These are phyloP conservation scores for Metschnikowia gelsemii DNA, from an alignment of 805 yeast genomes.

Conservation along the genomic window DNA sequence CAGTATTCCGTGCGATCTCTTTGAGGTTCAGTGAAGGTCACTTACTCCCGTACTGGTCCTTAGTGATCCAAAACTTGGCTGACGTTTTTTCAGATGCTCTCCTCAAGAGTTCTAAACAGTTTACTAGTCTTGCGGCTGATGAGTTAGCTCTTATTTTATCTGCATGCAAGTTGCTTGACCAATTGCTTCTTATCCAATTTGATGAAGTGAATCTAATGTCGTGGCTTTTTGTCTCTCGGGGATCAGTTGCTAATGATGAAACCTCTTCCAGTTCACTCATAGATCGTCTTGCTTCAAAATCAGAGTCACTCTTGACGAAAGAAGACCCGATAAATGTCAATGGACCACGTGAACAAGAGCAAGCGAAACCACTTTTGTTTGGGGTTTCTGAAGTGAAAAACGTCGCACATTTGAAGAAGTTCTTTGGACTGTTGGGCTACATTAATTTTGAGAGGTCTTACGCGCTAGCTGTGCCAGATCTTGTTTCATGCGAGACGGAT, in stretches of 20 bases:
- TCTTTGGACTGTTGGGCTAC: conserved; percentile 65
- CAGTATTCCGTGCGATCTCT: conserved; percentile 63
- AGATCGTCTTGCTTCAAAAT: conserved; percentile 45
- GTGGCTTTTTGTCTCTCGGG: conserved; percentile 83
- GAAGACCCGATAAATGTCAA: conserved; percentile 40
- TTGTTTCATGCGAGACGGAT: conserved; percentile 51
- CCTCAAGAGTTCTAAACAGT: conserved; percentile 25
- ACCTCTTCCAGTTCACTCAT: conserved; percentile 40
- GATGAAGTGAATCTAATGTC: conserved; percentile 79
- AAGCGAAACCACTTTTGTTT: conserved; percentile 44
- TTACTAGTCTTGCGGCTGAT: conserved; percentile 30
- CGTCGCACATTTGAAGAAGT: conserved; percentile 53
- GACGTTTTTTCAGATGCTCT: conserved; percentile 44
- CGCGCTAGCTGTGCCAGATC: conserved; percentile 39
- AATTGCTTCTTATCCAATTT: conserved; percentile 59
- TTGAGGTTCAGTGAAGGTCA: conserved; percentile 63
- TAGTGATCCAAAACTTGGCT: conserved; percentile 61
- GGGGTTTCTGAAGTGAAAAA: conserved; percentile 42
- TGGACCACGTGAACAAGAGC: conserved; percentile 26
- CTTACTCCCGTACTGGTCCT: conserved; percentile 67
- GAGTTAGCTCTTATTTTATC: conserved; percentile 48
- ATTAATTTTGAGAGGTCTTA: conserved; percentile 66
- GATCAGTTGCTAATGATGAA: conserved; percentile 40
- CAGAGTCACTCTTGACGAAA: conserved; percentile 31
- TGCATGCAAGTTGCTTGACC: conserved; percentile 78